These are phyloP conservation scores for Babesia bigemina DNA, from an alignment of 169 alveolate species.

Conservation along the genomic window DNA sequence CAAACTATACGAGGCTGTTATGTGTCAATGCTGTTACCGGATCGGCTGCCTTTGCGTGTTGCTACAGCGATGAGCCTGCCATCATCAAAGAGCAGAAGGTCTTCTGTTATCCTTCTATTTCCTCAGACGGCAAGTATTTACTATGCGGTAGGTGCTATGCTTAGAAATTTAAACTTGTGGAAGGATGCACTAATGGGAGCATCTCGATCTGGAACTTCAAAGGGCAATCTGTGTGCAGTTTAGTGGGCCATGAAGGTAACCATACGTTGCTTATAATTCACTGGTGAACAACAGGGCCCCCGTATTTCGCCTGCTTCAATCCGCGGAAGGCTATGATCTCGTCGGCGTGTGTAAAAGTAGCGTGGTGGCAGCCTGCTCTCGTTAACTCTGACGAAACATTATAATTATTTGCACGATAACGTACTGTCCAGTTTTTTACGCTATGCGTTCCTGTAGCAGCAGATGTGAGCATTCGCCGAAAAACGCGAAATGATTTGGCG, in stretches of 20 bases:
- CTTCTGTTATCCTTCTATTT: conserved; percentile 54
- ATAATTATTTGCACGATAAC: background rate
- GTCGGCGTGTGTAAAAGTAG: conserved; percentile 71
- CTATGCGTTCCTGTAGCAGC: no score
- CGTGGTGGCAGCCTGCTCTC: conserved; percentile 67
- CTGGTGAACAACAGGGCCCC: conserved; percentile 35
- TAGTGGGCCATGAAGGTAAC: conserved; percentile 65
- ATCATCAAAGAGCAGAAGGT: background rate
- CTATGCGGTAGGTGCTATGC: conserved; percentile 38
- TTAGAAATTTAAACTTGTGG: background rate
- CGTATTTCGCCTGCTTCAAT: conserved; percentile 55
- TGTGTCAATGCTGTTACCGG: conserved; percentile 54
- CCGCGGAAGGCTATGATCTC: conserved; percentile 64
- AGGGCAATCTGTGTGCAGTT: conserved; percentile 41
- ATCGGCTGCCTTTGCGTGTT: conserved; percentile 48
- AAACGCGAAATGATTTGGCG: background rate
- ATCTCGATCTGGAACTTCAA: conserved; percentile 59
- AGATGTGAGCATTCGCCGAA: background rate
- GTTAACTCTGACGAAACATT: background rate
- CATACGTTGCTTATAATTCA: background rate
- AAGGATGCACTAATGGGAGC: conserved; percentile 50
- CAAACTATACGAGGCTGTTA: conserved; percentile 40
- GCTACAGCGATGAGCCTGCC: conserved; percentile 45
- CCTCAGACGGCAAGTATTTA: conserved; percentile 67
- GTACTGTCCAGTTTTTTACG: no score